Evolutionary conservation across 2,329 filamentous ascomycete species (phyloP).

Genomic region (Erysiphe neolycopersici): DNA sequence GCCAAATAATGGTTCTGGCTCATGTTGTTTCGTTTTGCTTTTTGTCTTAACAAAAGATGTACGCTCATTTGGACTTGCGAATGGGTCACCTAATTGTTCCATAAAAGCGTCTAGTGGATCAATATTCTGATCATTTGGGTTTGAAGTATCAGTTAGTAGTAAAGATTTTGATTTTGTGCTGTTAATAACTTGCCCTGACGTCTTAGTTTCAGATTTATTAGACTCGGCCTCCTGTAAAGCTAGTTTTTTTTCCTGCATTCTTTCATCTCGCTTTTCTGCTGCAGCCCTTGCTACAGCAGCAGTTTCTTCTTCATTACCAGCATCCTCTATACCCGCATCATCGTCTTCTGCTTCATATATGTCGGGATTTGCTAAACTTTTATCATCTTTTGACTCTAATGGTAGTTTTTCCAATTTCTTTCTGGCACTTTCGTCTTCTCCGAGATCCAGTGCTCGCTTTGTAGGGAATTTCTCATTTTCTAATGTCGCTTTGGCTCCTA

Average conservation of each 20-base stretch:
- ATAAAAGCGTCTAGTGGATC: slow-evolving; percentile 97
- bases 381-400: slow-evolving; percentile 37
- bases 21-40: slow-evolving; percentile 26
- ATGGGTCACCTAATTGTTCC: slow-evolving; percentile 29
- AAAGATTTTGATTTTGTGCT: slow-evolving; percentile 9
- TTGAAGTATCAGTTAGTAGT: slow-evolving; percentile 4
- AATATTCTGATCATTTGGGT: slow-evolving; percentile 41
- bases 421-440: slow-evolving; percentile 64
- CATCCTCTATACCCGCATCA: slow-evolving; percentile 49
- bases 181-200: slow-evolving; percentile 13
- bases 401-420: slow-evolving; percentile 83
- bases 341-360: slow-evolving; percentile 33
- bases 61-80: slow-evolving; percentile 16
- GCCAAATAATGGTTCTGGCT: slow-evolving; percentile 67
- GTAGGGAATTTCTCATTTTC: slow-evolving; percentile 39
- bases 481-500: slow-evolving; percentile 36
- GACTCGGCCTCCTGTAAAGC: slow-evolving; percentile 12
- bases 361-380: slow-evolving; percentile 25
- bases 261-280: slow-evolving; percentile 58
- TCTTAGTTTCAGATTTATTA: slow-evolving; percentile 22
- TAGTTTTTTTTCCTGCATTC: slow-evolving; percentile 20
- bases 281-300: slow-evolving; percentile 65
- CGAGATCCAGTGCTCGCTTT: slow-evolving; percentile 58
- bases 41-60: slow-evolving; percentile 10
- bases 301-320: slow-evolving; percentile 63